phyloP scores from a whole-genome alignment of 805 yeast genomes.

The Teunomyces gatunensis region DNA sequence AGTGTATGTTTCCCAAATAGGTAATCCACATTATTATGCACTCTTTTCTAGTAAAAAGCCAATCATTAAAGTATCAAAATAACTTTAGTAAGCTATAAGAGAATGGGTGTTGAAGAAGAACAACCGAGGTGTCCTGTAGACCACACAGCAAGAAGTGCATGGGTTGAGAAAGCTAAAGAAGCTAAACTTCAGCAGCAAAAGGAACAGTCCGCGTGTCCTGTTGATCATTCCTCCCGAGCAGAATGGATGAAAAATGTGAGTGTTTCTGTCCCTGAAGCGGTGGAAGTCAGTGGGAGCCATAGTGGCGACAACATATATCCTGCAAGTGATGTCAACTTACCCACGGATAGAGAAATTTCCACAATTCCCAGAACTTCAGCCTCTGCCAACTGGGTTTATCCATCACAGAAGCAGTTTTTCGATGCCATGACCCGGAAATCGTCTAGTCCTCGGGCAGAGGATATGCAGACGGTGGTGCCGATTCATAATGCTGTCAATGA shows the following conservation, averaged over 20 bases:
- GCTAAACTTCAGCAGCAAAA: neutral
- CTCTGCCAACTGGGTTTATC: constrained; percentile 83
- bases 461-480: constrained; percentile 90
- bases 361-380: constrained; percentile 75
- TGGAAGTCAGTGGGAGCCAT: constrained; percentile 27
- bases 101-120: constrained; percentile 11
- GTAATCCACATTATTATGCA: neutral
- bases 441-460: constrained; percentile 77
- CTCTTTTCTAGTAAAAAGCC: too few relatives aligned
- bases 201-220: constrained; percentile 57
- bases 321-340: constrained; percentile 35
- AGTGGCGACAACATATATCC: neutral
- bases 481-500: constrained; percentile 94
- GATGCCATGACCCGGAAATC: constrained; percentile 92
- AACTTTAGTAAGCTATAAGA: neutral
- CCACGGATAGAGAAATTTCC: constrained; percentile 73
- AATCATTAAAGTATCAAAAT: too few relatives aligned
- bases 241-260: constrained; percentile 48
- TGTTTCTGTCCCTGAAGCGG: constrained; percentile 36
- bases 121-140: constrained; percentile 52
- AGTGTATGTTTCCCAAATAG: neutral
- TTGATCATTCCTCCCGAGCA: constrained; percentile 58
- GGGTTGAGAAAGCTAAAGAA: constrained; percentile 21
- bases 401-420: constrained; percentile 90
- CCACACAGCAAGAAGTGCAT: constrained; percentile 37